Evolutionary conservation across 495 filamentous ascomycete genomes (phyloP), one percentile per base, ranked within the genome.

Genomic region (Aspergillus hancockii): DNA sequence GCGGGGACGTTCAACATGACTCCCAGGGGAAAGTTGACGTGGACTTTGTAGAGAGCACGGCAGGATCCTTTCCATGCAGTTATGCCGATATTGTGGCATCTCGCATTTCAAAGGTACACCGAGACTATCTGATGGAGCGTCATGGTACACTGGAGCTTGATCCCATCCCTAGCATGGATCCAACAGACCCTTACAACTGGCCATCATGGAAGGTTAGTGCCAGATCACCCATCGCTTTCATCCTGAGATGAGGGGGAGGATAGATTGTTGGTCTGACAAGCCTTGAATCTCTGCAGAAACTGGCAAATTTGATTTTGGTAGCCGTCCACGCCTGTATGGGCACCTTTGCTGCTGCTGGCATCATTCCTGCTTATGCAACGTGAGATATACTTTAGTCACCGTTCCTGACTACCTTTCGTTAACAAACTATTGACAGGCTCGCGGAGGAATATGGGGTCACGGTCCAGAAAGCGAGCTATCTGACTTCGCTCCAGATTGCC

Each of bases 161-260:
- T 59, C 82, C 82, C 9, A 65, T 85, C 7, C 82, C 82, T 16
- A 66, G 74, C 32, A 73, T 76, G 66, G 72, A 71, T 47, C 70
- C 74, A 31, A 78, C 74, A n/a, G 82, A 84, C 61, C 82, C 82
- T 38, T 80, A 78, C 59, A 83, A 85, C 59, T 84, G 82, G 82
- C 74, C 80, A 16, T 64, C 66, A 49, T 83, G 80, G 81, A 83
- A 83, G 74, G 81, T 83, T 58, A 62, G 66, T 62, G 31, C n/a
- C 40, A 18, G 25, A 28, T 28, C 25, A 7, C 25, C 3, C 3
- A 28, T 7, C 25, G 14, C 3, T 3, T n/a, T 41, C 14, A 14
- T 36, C 38, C 14, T 16, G 10, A 41, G 4, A 14, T 36, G 32
- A 36, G 8, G 10, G 32, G 10, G 3, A 14, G 16, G 1, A n/a